Percentiles rank a stretch among this genome's conserved stretches.
Evolutionary conservation across 2,329 filamentous ascomycete species (phyloP).

Genomic region (Graphilbum ipis-grandicollis): DNA sequence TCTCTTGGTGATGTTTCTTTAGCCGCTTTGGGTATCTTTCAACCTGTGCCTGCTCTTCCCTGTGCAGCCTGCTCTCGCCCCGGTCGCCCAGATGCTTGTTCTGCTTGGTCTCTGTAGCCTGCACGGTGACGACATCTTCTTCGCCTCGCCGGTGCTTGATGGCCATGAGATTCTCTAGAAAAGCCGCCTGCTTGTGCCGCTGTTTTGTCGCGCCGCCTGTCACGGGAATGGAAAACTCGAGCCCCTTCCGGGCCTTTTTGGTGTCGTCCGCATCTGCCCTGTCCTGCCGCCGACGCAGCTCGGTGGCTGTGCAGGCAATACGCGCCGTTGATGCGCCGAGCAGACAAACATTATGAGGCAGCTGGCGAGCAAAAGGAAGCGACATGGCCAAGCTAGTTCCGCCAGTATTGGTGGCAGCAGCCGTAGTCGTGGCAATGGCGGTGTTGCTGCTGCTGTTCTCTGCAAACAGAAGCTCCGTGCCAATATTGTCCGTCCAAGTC

Average conservation of each 20-base stretch:
- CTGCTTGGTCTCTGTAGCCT: conserved; percentile 7
- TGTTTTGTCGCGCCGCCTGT: conserved; percentile 4
- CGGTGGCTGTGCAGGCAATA: conserved; percentile 7
- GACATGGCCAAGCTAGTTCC: too few species aligned
- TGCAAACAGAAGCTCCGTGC: conserved; percentile 65
- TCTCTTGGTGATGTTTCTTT: not conserved
- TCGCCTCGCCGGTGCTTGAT: conserved; percentile 9
- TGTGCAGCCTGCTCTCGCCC: conserved; percentile 3
- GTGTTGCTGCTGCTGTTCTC: conserved; percentile 18
- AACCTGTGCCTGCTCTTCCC: conserved; percentile 1
- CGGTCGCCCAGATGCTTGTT: conserved; percentile 5
- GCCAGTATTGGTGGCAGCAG: too few species aligned
- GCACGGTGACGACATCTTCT: conserved; percentile 10
- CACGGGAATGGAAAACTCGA: conserved; percentile 10
- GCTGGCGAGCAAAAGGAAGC: not conserved
- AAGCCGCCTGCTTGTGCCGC: conserved; percentile 9
- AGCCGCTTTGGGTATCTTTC: not conserved
- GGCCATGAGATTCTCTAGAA: conserved; percentile 11
- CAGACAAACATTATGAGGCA: conserved; percentile 8
- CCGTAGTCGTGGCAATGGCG: too few species aligned
- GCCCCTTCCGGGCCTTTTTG: conserved; percentile 1
- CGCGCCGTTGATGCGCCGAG: conserved; percentile 14
- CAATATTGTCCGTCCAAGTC: conserved; percentile 66
- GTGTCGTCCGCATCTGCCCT: not conserved
- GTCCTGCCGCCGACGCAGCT: conserved; percentile 5